Percentiles rank a stretch among this genome's conserved stretches.
phyloP scores from a whole-genome alignment of 495 filamentous ascomycete genomes.

The Cenococcum geophilum region DNA sequence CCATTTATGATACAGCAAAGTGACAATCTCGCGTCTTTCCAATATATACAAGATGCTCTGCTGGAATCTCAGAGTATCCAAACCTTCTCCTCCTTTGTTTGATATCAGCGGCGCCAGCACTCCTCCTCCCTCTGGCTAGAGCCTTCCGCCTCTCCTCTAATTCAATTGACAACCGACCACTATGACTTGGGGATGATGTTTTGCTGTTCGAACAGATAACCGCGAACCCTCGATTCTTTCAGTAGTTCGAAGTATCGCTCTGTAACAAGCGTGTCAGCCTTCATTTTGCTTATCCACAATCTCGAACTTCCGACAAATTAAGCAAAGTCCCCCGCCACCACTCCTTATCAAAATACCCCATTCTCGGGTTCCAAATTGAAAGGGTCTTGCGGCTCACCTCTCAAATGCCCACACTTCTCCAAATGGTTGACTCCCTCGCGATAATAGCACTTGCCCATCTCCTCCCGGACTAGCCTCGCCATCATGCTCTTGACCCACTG shows the following conservation, averaged over 20 bases:
- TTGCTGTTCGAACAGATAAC: slow-evolving; percentile 88
- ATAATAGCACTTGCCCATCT: slow-evolving; percentile 92
- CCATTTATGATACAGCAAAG: slow-evolving; percentile 5
- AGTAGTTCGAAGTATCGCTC: slow-evolving; percentile 91
- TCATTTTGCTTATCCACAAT: neutral
- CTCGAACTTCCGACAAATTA: neutral
- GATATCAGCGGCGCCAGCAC: neutral
- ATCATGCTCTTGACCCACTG: slow-evolving; percentile 99
- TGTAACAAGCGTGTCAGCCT: slow-evolving; percentile 36
- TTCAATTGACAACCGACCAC: neutral
- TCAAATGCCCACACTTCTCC: slow-evolving; percentile 87
- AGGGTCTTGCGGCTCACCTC: slow-evolving; percentile 58
- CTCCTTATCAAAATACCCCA: neutral
- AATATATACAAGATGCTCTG: slow-evolving; percentile 9
- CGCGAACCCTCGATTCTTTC: slow-evolving; percentile 74
- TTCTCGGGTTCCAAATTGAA: neutral
- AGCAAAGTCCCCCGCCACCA: neutral
- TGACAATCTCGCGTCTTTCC: slow-evolving; percentile 4
- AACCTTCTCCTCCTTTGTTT: neutral
- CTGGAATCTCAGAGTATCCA: slow-evolving; percentile 7
- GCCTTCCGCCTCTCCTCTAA: neutral
- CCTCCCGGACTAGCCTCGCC: slow-evolving; percentile 85
- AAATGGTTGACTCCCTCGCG: slow-evolving; percentile 93
- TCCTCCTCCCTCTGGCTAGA: neutral
- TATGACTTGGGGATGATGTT: slow-evolving; percentile 60